Evolutionary conservation across 2,329 filamentous ascomycete species (phyloP).

Genomic region (Didymella keratinophila): DNA sequence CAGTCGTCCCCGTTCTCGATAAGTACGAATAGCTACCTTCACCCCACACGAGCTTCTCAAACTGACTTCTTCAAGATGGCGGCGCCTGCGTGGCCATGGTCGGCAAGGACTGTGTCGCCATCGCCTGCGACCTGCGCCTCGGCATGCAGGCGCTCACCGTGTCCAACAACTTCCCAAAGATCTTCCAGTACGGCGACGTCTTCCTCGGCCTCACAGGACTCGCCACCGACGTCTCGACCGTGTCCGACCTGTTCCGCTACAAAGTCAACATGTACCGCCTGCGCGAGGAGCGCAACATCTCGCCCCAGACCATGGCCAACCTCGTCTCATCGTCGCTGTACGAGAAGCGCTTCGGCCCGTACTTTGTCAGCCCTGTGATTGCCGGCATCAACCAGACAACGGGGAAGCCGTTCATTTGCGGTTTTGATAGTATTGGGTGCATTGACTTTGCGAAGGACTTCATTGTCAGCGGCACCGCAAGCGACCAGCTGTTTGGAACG

Average conservation of each 20-base stretch:
- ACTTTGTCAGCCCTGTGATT: constrained; percentile 93
- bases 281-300: constrained; percentile 96
- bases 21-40: constrained; percentile 65
- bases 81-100: constrained; percentile 98
- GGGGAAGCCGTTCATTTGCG: constrained; percentile 95
- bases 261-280: constrained; percentile 99
- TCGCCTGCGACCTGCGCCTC: constrained; percentile 97
- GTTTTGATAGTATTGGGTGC: constrained; percentile 98
- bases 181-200: constrained; percentile 96
- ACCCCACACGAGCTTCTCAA: constrained; percentile 9
- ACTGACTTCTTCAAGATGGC: constrained; percentile 65
- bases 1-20: constrained; percentile 94
- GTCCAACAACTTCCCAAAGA: constrained; percentile 99
- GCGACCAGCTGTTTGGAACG: constrained; percentile 97
- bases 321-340: constrained; percentile 86
- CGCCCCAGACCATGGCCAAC: constrained; percentile 94
- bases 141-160: constrained; percentile 96
- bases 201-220: constrained; percentile 96
- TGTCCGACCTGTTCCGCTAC: constrained; percentile 97
- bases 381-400: constrained; percentile 95
- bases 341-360: constrained; percentile 94
- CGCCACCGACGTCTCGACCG: constrained; percentile 92
- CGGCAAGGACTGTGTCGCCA: constrained; percentile 99
- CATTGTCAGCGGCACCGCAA: constrained; percentile 95
- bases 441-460: constrained; percentile 99